phyloP scores from a whole-genome alignment of 306 rosid species.

The Trifolium dubium region DNA sequence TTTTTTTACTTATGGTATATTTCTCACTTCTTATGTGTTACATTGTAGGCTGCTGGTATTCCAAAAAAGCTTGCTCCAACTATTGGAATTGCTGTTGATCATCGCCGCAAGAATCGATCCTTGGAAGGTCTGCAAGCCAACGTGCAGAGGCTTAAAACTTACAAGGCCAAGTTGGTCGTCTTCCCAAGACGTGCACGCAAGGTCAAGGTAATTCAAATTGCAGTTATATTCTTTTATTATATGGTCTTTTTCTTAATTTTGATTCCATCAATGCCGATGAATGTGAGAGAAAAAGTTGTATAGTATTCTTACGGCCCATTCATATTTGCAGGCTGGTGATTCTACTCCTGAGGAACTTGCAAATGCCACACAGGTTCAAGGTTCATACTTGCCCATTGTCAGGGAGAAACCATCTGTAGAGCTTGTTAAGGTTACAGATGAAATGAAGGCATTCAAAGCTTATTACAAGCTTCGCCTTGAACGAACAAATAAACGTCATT shows the following conservation, averaged over 20 bases:
- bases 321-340: slow-evolving; percentile 55
- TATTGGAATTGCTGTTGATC: slow-evolving; percentile 72
- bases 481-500: slow-evolving; percentile 57
- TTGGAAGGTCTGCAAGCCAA: slow-evolving; percentile 65
- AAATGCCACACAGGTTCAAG: slow-evolving; percentile 69
- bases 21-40: neutral
- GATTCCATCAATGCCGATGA: neutral
- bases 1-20: neutral
- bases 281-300: neutral
- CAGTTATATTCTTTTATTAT: neutral
- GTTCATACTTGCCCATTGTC: slow-evolving; percentile 55
- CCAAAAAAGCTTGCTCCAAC: slow-evolving; percentile 74
- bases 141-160: slow-evolving; percentile 72
- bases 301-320: neutral
- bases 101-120: slow-evolving; percentile 66
- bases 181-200: slow-evolving; percentile 79
- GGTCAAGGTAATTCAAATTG: slow-evolving; percentile 49
- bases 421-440: slow-evolving; percentile 67
- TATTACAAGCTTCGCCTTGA: slow-evolving; percentile 70
- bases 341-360: slow-evolving; percentile 71
- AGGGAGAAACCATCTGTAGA: slow-evolving; percentile 61
- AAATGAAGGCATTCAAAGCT: slow-evolving; percentile 66
- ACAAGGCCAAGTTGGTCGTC: slow-evolving; percentile 73
- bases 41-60: slow-evolving; percentile 67
- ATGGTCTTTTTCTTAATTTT: neutral